phyloP scores from a whole-genome alignment of 176 grass and related monocot species.

The Rhynchospora pubera region DNA sequence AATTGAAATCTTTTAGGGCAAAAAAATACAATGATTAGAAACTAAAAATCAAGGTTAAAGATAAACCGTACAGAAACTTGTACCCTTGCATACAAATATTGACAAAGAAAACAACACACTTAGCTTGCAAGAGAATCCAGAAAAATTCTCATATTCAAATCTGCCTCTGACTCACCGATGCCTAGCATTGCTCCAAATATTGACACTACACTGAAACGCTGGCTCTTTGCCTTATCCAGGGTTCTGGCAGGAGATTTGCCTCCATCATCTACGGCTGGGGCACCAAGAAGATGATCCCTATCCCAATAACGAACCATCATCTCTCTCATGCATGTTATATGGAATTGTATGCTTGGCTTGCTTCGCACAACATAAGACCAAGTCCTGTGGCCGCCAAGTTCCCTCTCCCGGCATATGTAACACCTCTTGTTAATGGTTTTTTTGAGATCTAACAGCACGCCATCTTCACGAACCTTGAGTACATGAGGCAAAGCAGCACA shows the following conservation, averaged over 20 bases:
- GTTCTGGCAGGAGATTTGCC: slow-evolving; percentile 3
- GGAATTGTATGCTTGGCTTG: slow-evolving; percentile 5
- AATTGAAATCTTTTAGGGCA: background rate
- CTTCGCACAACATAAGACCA: slow-evolving; percentile 18
- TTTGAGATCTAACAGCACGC: slow-evolving; percentile 13
- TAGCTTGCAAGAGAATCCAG: slow-evolving; percentile 11
- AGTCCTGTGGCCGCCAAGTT: background rate
- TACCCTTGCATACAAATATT: background rate
- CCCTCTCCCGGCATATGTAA: slow-evolving; percentile 9
- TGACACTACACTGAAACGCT: background rate
- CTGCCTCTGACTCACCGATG: background rate
- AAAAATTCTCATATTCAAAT: slow-evolving; percentile 17
- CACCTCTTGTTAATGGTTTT: slow-evolving; percentile 12
- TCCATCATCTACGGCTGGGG: background rate
- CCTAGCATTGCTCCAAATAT: slow-evolving; percentile 16
- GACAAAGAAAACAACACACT: background rate
- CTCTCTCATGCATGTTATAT: slow-evolving; percentile 17
- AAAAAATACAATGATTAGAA: background rate
- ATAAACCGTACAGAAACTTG: background rate
- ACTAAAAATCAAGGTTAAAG: background rate
- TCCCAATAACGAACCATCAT: slow-evolving; percentile 13
- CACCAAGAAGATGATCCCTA: background rate
- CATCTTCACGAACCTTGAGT: background rate
- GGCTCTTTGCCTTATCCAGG: background rate
- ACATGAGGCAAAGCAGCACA: background rate